phyloP scores from a whole-genome alignment of 176 grass and related monocot genomes.

The Raddia guianensis region DNA sequence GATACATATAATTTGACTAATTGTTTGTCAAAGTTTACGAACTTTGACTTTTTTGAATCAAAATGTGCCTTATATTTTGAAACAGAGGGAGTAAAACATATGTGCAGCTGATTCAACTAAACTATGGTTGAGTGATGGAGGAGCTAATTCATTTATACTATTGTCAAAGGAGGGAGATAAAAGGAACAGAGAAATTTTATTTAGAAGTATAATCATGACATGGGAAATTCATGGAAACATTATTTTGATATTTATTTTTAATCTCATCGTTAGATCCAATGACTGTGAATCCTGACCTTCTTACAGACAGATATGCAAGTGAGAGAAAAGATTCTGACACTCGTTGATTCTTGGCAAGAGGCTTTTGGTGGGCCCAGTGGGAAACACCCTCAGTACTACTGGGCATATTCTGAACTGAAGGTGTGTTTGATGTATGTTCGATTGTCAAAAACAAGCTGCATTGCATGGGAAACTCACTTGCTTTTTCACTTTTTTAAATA shows the following conservation, averaged over 20 bases:
- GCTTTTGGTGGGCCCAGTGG: slow-evolving; percentile 77
- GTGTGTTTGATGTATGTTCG: slow-evolving; percentile 31
- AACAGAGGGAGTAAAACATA: too few relatives aligned
- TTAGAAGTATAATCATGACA: too few relatives aligned
- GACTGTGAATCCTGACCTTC: neutral
- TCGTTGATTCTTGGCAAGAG: slow-evolving; percentile 87
- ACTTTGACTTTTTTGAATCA: too few relatives aligned
- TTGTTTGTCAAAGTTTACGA: too few relatives aligned
- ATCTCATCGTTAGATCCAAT: neutral
- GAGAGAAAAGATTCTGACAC: slow-evolving; percentile 69
- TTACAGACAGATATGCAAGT: slow-evolving; percentile 66
- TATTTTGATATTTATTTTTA: neutral
- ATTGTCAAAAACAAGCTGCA: neutral
- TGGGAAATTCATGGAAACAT: neutral
- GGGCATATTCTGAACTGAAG: slow-evolving; percentile 82
- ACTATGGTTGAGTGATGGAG: too few relatives aligned
- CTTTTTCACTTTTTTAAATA: neutral
- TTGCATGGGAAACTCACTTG: neutral
- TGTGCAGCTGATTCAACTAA: too few relatives aligned
- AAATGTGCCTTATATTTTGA: too few relatives aligned
- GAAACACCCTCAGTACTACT: slow-evolving; percentile 78
- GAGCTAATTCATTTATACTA: too few relatives aligned
- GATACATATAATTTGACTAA: too few relatives aligned
- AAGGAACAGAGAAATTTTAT: too few relatives aligned
- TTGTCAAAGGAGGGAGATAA: too few relatives aligned